A percentile compares a stretch with the other conserved stretches of the same genome.
phyloP scores from a whole-genome alignment of 2,329 filamentous ascomycete genomes.

The Trichothecium sympodiale region DNA sequence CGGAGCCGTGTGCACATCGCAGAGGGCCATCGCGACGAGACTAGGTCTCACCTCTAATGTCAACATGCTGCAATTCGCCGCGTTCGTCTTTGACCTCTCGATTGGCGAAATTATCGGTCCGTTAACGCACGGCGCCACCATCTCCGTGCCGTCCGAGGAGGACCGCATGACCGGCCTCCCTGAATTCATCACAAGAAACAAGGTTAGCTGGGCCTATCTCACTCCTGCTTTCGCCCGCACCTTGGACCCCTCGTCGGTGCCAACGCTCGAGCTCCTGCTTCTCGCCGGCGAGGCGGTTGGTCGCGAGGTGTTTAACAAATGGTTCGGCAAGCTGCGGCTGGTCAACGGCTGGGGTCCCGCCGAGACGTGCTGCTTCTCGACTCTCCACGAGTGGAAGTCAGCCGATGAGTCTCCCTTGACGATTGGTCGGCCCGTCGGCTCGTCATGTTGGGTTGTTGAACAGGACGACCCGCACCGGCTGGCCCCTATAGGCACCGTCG shows the following conservation, averaged over 20 bases:
- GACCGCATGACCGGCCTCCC: constrained; percentile 1
- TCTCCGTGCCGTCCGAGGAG: background rate
- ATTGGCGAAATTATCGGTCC: constrained; percentile 3
- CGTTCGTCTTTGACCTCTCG: constrained; percentile 4
- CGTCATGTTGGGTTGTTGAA: constrained; percentile 7
- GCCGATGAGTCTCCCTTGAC: background rate
- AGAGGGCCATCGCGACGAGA: constrained; percentile 4
- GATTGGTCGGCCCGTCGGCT: constrained; percentile 4
- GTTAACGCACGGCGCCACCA: constrained; percentile 1
- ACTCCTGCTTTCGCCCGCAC: constrained; percentile 1
- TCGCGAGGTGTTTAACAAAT: constrained; percentile 6
- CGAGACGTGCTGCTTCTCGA: constrained; percentile 7
- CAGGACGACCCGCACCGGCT: constrained; percentile 7
- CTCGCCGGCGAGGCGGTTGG: constrained; percentile 6
- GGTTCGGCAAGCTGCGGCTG: constrained; percentile 5
- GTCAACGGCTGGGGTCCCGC: constrained; percentile 7
- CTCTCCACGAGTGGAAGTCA: constrained; percentile 4
- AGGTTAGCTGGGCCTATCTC: background rate
- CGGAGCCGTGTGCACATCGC: constrained; percentile 11
- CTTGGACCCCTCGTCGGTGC: background rate
- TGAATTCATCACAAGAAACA: background rate
- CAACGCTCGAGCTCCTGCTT: constrained; percentile 3
- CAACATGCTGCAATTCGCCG: constrained; percentile 5
- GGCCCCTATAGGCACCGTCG: constrained; percentile 6
- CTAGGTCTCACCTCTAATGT: constrained; percentile 11